These are phyloP conservation scores for Calamus simplicifolius DNA, from an alignment of 176 grass and related monocot species.

Conservation along the genomic window DNA sequence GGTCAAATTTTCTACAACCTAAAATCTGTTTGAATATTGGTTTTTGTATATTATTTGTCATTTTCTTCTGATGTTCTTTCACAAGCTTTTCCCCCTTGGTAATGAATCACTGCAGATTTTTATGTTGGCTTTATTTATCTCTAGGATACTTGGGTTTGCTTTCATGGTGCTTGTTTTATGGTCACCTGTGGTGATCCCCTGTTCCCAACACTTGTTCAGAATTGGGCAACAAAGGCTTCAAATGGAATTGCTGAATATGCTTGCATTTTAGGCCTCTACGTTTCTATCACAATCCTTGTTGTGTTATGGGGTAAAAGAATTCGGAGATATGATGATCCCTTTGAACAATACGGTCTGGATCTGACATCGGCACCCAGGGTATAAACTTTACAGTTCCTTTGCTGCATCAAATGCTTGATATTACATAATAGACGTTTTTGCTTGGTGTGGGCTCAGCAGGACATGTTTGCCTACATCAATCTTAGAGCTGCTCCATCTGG, in stretches of 20 bases:
- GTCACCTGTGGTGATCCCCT: conserved; percentile 89
- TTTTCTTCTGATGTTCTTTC: too few species aligned
- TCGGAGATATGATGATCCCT: conserved; percentile 65
- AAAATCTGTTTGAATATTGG: too few species aligned
- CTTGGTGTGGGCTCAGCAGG: too few species aligned
- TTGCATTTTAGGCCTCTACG: conserved; percentile 64
- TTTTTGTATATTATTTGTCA: too few species aligned
- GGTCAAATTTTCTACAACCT: too few species aligned
- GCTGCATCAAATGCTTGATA: too few species aligned
- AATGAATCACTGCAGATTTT: too few species aligned
- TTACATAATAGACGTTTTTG: too few species aligned
- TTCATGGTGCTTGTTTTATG: conserved; percentile 83
- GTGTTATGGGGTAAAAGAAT: conserved; percentile 96
- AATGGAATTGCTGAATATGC: conserved; percentile 61
- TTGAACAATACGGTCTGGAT: conserved; percentile 82
- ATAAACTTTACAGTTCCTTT: conserved; percentile 24
- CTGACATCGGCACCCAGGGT: conserved; percentile 51
- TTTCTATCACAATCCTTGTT: conserved; percentile 68
- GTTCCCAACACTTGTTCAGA: conserved; percentile 73
- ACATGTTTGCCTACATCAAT: too few species aligned
- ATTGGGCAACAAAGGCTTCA: conserved; percentile 63
- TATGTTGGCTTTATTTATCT: neutral
- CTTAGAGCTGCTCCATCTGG: too few species aligned
- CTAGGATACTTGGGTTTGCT: conserved; percentile 67
- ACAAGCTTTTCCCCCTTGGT: too few species aligned